These are phyloP conservation scores for Barnettozyma populi DNA, from an alignment of 805 yeast species.

Conservation along the genomic window DNA sequence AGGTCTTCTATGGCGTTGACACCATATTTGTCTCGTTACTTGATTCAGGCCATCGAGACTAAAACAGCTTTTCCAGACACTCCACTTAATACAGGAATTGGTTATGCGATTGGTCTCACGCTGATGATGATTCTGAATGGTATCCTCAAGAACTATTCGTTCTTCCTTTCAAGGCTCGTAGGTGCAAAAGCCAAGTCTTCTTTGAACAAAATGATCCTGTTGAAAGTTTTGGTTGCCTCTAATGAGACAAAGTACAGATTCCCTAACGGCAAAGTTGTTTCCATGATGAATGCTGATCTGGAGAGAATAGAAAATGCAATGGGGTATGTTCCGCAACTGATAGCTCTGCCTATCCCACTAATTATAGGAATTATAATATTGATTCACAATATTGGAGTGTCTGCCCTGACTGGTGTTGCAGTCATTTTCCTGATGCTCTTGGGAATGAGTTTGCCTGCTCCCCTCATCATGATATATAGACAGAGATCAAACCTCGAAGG, in stretches of 20 bases:
- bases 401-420: constrained; percentile 60
- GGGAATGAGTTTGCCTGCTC: constrained; percentile 37
- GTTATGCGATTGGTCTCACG: constrained; percentile 66
- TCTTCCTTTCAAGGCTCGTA: constrained; percentile 47
- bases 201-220: constrained; percentile 60
- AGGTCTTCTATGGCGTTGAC: constrained; percentile 43
- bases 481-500: constrained; percentile 46
- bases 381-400: constrained; percentile 57
- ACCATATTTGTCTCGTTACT: constrained; percentile 45
- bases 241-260: constrained; percentile 49
- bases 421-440: constrained; percentile 37
- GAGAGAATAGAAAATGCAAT: constrained; percentile 69
- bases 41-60: constrained; percentile 46
- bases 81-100: constrained; percentile 53
- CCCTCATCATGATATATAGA: constrained; percentile 41
- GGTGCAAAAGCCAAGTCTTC: constrained; percentile 68
- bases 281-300: constrained; percentile 73
- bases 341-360: constrained; percentile 49
- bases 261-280: constrained; percentile 64
- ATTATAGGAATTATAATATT: constrained; percentile 54
- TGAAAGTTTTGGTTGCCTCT: constrained; percentile 56
- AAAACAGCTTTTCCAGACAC: constrained; percentile 34
- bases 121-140: constrained; percentile 44
- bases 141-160: constrained; percentile 53
- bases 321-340: constrained; percentile 47